These are phyloP conservation scores for Fusarium falciforme DNA, from an alignment of 2,329 filamentous ascomycete genomes.

Conservation along the genomic window DNA sequence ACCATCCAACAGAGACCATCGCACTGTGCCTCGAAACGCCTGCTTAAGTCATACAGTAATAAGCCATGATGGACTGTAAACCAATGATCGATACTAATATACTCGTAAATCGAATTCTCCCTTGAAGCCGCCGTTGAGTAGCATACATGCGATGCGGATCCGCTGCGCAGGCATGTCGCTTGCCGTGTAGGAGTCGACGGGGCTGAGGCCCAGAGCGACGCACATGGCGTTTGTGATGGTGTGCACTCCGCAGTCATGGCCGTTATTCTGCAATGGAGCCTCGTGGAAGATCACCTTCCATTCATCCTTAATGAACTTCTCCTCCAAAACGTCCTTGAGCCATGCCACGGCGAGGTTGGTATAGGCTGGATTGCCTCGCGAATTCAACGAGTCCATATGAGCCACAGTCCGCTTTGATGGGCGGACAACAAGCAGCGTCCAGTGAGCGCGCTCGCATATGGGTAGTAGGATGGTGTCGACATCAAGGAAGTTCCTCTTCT, in stretches of 20 bases:
- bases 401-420: slow-evolving; percentile 70
- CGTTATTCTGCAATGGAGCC: slow-evolving; percentile 71
- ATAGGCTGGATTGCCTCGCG: slow-evolving; percentile 53
- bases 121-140: slow-evolving; percentile 75
- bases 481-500: slow-evolving; percentile 70
- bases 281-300: slow-evolving; percentile 67
- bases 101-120: slow-evolving; percentile 66
- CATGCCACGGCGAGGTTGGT: slow-evolving; percentile 61
- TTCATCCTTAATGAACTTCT: slow-evolving; percentile 65
- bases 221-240: slow-evolving; percentile 79
- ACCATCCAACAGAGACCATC: slow-evolving; percentile 19
- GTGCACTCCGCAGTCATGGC: slow-evolving; percentile 82
- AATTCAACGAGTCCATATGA: slow-evolving; percentile 75
- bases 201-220: slow-evolving; percentile 64
- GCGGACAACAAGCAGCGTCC: slow-evolving; percentile 77
- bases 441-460: slow-evolving; percentile 73
- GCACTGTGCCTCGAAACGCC: slow-evolving; percentile 34
- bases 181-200: slow-evolving; percentile 60
- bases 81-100: slow-evolving; percentile 44
- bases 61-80: slow-evolving; percentile 12
- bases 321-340: slow-evolving; percentile 66
- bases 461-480: slow-evolving; percentile 77
- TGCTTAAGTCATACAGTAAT: slow-evolving; percentile 16
- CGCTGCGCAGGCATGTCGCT: slow-evolving; percentile 70
- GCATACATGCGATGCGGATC: slow-evolving; percentile 70